Evolutionary conservation across 73 alveolate genomes (phyloP).

Genomic region (Tetrahymena thermophila): DNA sequence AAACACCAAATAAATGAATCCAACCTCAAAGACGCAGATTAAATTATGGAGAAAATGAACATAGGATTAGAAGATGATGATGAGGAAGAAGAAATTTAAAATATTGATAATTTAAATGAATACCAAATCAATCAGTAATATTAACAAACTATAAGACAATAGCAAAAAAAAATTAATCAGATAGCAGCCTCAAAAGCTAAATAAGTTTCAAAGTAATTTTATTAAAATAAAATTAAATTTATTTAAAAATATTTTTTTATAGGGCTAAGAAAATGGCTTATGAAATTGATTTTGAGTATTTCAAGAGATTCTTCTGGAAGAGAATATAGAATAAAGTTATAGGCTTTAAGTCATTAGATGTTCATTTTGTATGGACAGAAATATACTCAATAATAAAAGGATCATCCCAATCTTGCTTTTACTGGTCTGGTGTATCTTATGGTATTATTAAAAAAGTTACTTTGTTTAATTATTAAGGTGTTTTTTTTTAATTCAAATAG

Average conservation of each 20-base stretch:
- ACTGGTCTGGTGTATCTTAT: background rate
- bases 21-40: slow-evolving; percentile 30
- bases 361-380: slow-evolving; percentile 66
- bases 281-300: slow-evolving; percentile 17
- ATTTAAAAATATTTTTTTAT: background rate
- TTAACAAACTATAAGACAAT: background rate
- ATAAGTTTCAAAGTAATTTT: background rate
- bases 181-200: background rate
- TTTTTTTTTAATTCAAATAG: background rate
- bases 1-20: slow-evolving; percentile 37
- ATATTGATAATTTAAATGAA: background rate
- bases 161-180: background rate
- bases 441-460: background rate
- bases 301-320: slow-evolving; percentile 5
- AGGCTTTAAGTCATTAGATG: background rate
- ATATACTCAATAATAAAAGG: slow-evolving; percentile 69
- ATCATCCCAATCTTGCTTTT: background rate
- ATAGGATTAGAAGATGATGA: slow-evolving; percentile 3
- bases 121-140: background rate
- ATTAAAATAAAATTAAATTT: background rate
- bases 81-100: background rate
- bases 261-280: slow-evolving; percentile 6
- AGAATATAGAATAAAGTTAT: background rate
- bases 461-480: background rate
- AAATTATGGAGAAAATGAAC: background rate